Evolutionary conservation across 441 rosid species (phyloP), one percentile per base, ranked within the genome.

Genomic region (Breynia disticha): DNA sequence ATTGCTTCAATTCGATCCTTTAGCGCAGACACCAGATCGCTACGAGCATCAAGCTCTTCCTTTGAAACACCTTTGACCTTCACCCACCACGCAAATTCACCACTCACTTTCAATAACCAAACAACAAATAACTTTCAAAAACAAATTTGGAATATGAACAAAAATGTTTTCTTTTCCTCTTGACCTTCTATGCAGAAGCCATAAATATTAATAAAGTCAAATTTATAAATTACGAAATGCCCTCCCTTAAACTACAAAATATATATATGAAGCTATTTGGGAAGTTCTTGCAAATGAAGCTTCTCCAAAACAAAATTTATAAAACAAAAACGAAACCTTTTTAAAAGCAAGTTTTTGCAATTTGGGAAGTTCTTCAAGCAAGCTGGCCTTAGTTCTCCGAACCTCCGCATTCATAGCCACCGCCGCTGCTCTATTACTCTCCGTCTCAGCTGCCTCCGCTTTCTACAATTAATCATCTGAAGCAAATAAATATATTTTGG

Each of bases 341-440:
- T 86, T 91, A 61, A 82, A 67, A 57, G 93, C 91, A 71, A 88
- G 75, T 65, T 88, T 79, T 76, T 86, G 97, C 78, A 88, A 72
- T 75, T 86, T 86, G 1, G 91, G 90, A 59, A 84, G 78, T 65
- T 91, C 97, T 71, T 88, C 97, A 0, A 80, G 72, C 68, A 88
- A 77, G 50, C 91, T 69, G 55, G 94, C 91, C 72, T 91, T 91
- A 1, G 95, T 86, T 52, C 98, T 67, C 46, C 97, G 91, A 55
- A 88, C 74, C 83, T 84, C 97, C n/a, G 91, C 97, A 52, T 86
- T 88, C 73, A 86, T 56, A 44, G 95, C 95, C 61, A 88, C 94
- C 16, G 75, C 88, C 49, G 90, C 63, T 22, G 95, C 91, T 63
- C 82, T 76, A 28, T 66, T 84, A 60, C 78, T 84, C 87, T 84